These are phyloP conservation scores for Linnemannia schmuckeri DNA, from an alignment of 192 early-diverging fungal genomes.

Conservation along the genomic window DNA sequence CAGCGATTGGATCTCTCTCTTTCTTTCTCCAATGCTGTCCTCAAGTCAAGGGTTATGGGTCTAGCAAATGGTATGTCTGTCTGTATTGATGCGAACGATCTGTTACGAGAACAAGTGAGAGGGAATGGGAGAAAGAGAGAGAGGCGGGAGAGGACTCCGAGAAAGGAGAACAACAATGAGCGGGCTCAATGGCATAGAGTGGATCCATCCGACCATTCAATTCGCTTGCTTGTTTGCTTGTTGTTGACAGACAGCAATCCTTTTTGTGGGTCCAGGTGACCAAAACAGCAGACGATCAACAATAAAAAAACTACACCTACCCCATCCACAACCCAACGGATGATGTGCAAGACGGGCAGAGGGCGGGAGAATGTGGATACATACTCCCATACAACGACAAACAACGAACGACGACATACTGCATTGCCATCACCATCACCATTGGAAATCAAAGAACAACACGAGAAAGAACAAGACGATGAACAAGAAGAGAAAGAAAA, in stretches of 20 bases:
- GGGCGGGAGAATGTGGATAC: not conserved
- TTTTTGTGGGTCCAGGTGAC: constrained; percentile 1
- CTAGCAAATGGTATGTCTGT: too few relatives aligned
- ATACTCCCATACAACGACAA: not conserved
- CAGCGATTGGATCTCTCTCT: not conserved
- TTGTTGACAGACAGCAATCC: not conserved
- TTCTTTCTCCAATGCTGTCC: not conserved
- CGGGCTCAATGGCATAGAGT: not conserved
- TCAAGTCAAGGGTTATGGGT: not conserved
- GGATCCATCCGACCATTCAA: too few relatives aligned
- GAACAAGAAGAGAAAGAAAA: not conserved
- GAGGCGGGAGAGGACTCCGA: not conserved
- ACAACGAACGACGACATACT: too few relatives aligned
- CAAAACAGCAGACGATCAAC: not conserved
- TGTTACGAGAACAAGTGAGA: too few relatives aligned
- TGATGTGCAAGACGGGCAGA: not conserved
- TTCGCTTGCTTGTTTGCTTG: not conserved
- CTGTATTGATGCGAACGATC: too few relatives aligned
- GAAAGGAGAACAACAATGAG: not conserved
- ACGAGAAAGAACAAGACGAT: not conserved
- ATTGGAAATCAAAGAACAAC: not conserved
- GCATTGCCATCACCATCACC: not conserved
- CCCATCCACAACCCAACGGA: not conserved
- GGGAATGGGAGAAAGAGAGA: not conserved
- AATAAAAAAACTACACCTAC: not conserved